Percentiles rank a stretch among this genome's conserved stretches.
Evolutionary conservation across 352 stramenopile genomes (phyloP).

Genomic region (Phytophthora europaea): DNA sequence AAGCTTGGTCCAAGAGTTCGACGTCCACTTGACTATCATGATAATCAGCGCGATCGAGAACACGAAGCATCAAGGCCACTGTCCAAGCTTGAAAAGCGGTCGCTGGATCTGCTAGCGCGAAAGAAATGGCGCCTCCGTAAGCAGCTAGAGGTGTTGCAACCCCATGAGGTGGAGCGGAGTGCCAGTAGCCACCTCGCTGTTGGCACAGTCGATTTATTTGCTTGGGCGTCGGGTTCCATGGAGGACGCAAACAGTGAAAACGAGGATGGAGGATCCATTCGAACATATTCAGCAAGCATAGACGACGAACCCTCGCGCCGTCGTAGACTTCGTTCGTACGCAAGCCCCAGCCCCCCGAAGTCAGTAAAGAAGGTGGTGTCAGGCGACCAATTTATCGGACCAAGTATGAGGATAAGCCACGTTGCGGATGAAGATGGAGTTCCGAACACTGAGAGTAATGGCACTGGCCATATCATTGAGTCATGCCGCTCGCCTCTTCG

Average conservation of each 20-base stretch:
- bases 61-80: conserved; percentile 23
- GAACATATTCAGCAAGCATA: conserved; percentile 17
- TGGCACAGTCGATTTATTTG: conserved; percentile 71
- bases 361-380: conserved; percentile 2
- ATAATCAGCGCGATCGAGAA: conserved; percentile 14
- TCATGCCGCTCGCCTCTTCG: conserved; percentile 20
- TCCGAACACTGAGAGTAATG: neutral
- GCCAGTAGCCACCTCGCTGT: conserved; percentile 61
- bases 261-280: conserved; percentile 13
- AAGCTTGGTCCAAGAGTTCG: conserved; percentile 61
- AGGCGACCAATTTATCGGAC: conserved; percentile 15
- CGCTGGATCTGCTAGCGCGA: conserved; percentile 53
- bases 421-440: conserved; percentile 27
- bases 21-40: conserved; percentile 68
- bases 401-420: conserved; percentile 31
- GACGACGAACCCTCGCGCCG: conserved; percentile 13
- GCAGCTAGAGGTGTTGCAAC: conserved; percentile 70
- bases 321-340: conserved; percentile 23
- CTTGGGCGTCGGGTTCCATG: conserved; percentile 58
- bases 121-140: conserved; percentile 80
- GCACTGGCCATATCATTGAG: conserved; percentile 1
- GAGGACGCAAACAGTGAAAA: neutral
- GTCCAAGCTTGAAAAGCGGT: conserved; percentile 67
- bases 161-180: conserved; percentile 71
- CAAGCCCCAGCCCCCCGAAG: conserved; percentile 14